Evolutionary conservation across 139 green algal genomes (phyloP).

Genomic region (Tetradesmus lagerheimii): DNA sequence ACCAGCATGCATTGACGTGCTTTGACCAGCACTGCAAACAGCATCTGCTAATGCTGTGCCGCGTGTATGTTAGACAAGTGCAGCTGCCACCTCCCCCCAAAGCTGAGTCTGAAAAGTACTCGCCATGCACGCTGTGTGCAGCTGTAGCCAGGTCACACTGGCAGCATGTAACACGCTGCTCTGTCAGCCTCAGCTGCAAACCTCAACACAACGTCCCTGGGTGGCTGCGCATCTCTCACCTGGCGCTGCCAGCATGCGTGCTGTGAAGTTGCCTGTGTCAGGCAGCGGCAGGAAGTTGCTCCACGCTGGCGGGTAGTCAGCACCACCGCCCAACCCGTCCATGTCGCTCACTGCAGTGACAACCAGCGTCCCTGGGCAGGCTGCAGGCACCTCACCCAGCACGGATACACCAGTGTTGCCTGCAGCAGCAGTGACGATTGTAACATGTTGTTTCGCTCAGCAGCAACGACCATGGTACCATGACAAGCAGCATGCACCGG

Average conservation of each 20-base stretch:
- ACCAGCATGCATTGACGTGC: no score
- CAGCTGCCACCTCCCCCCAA: no score
- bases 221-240: no score
- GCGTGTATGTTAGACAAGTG: no score
- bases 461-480: neutral
- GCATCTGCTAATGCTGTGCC: no score
- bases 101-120: no score
- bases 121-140: no score
- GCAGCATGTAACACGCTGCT: no score
- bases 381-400: conserved; percentile 13
- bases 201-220: no score
- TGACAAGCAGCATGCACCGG: conserved; percentile 10
- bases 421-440: neutral
- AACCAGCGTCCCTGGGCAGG: neutral
- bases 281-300: conserved; percentile 40
- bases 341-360: conserved; percentile 27
- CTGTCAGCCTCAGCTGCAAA: no score
- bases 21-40: no score
- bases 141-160: no score
- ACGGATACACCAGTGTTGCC: conserved; percentile 22
- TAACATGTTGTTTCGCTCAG: neutral
- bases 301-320: neutral
- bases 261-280: neutral
- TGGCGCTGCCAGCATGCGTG: conserved; percentile 13
- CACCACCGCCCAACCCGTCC: neutral